A percentile compares a stretch with the other conserved stretches of the same genome.
These are phyloP conservation scores for Diaporthe sp. DNA, from an alignment of 2,329 filamentous ascomycete species.

Conservation along the genomic window DNA sequence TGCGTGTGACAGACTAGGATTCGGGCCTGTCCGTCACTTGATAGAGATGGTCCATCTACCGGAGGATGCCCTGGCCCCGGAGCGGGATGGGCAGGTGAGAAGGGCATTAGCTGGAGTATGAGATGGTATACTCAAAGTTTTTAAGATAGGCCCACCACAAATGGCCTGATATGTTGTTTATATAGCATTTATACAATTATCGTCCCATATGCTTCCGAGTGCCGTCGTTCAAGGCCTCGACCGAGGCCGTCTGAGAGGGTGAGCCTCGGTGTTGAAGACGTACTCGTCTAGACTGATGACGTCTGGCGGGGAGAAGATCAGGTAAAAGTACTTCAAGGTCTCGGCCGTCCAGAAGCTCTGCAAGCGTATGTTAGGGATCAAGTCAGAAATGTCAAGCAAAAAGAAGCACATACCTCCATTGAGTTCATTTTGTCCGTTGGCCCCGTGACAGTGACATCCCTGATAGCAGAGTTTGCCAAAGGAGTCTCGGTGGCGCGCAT, in stretches of 20 bases:
- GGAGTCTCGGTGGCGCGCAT: slow-evolving; percentile 67
- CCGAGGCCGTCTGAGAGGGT: slow-evolving; percentile 45
- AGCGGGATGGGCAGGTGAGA: not conserved
- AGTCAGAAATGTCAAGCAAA: not conserved
- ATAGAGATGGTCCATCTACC: not conserved
- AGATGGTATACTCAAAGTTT: not conserved
- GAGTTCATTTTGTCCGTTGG: slow-evolving; percentile 58
- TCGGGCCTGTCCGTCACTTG: not conserved
- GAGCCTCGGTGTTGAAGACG: slow-evolving; percentile 60
- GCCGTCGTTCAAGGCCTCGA: not conserved
- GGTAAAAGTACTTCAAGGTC: slow-evolving; percentile 75
- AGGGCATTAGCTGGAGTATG: not conserved
- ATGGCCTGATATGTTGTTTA: not conserved
- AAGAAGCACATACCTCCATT: slow-evolving; percentile 42
- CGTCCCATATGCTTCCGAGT: not conserved
- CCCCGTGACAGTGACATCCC: slow-evolving; percentile 55
- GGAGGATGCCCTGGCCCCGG: not conserved
- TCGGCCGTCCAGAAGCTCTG: slow-evolving; percentile 75
- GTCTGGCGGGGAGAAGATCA: slow-evolving; percentile 69
- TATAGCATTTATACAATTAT: not conserved
- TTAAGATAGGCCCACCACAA: not conserved
- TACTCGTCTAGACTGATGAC: slow-evolving; percentile 70
- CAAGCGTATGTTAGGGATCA: slow-evolving; percentile 1
- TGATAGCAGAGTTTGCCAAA: slow-evolving; percentile 44
- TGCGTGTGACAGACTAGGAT: not conserved